Base-by-base conservation (phyloP, 1,139 yeast species). In the Kazachstania sp. region DNA sequence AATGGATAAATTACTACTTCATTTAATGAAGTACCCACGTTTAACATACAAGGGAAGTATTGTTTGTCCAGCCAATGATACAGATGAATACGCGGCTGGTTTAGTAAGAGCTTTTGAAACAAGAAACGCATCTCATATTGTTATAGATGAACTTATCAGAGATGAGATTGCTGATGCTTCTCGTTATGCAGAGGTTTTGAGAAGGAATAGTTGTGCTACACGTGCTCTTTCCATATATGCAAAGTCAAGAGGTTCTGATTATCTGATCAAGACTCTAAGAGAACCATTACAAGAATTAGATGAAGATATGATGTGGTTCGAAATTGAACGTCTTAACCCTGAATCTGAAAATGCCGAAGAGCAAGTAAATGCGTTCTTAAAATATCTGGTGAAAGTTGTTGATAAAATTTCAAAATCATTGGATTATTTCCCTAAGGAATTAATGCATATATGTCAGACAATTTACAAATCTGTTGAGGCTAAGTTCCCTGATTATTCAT, bases 151-250 rank as follows among this genome's bases (percentile, higher is more conserved):
- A 5, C 69, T 85, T 42, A 70, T 86, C 19, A 69, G 69, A n/a
- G 78, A 77, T 48, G 96, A 87, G 60, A 80, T 86, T 19, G 62
- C 69, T 35, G 70, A 68, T 35, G 81, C 85, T 0, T 68, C 77
- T 1, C 75, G 83, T 49, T 77, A 86, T n/a, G 74, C 85, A 34
- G 95, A 86, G 58, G 77, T 86, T 29, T 72, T 87, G 55, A 73
- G 96, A 58, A 74, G 95, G 49, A 87, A 87, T 61, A 83, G 92
- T 45, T 85, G 87, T 30, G 83, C 92, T 39, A 86, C 95, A 0
- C 77, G 90, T 58, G 71, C 86, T 43, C 70, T 86, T 45, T 83
- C 90, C 0, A 72, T 84, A 39, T 83, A 79, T 60, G 83, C 95
- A 1, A 78, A 81, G 54, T 71, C 73, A 16, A 74, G 78, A 55